Evolutionary conservation across 208 protist genomes (phyloP), one percentile per base, ranked within the genome.

Genomic region (Acanthamoeba rhysodes): DNA sequence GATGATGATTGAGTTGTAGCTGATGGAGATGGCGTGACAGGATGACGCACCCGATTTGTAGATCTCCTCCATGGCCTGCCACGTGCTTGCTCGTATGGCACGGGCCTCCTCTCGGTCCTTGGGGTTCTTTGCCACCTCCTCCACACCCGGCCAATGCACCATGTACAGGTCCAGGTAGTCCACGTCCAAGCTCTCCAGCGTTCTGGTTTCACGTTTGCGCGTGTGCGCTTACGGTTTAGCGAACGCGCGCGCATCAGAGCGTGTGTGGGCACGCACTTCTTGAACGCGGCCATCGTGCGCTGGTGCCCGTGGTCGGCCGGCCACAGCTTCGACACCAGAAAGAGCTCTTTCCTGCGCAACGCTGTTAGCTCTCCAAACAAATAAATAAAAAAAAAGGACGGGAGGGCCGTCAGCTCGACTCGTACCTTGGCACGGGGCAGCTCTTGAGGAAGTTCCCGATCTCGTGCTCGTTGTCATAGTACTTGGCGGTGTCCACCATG

Each of bases 131-230:
- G 76, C 76, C 34, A 85, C 76, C 29, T 85, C 76, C 45, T 50
- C 76, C 45, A 85, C 76, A 4, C 76, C 85, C 4, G 88, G 88
- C 59, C 66, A 94, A n/a, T 94, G 88, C 18, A 94, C 59, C 88
- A 94, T 57, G 88, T 94, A 94, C 24, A 94, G 48, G 66, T 94
- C 88, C 24, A 94, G 37, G 45, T 80, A 94, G 59, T 74, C 64
- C 37, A 94, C 6, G 32, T 94, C 29, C 27, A 94, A 32, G 55
- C 34, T 50, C n/a, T 90, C 29, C 27, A 90, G 57, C 5, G 84
- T 70, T 20, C 57, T 70, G 53, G 3, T 45, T 45, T 5, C 41
- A 5, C 41, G 41, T 45, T 45, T 45, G 41, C 4, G 41, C 41
- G 41, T 45, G 41, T 45, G 41, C 9, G 41, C 41, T 2, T 2